Evolutionary conservation across 2,329 filamentous ascomycete species (phyloP), one percentile per base, ranked within the genome.

Genomic region (Diaporthe capsici): DNA sequence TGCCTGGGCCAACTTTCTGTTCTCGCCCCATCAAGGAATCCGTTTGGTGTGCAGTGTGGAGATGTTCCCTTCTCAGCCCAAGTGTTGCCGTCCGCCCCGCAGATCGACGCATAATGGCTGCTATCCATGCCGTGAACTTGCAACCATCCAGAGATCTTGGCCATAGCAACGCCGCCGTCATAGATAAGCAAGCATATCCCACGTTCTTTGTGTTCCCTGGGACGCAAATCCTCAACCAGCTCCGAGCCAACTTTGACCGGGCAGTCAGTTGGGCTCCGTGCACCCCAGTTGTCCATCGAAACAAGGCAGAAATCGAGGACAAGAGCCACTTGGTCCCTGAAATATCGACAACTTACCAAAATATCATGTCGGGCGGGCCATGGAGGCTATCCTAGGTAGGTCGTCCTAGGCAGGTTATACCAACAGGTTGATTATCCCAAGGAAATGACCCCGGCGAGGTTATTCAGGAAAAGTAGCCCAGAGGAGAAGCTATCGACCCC

Each of bases 101-200:
- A 55, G 58, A 65, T 34, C 58, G 39, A 51, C 58, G 17, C 34
- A 53, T n/a, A 13, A 65, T 28, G 37, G 47, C 37, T 44, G n/a
- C 12, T 70, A 49, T 49, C 49, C 71, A 37, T 42, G 34, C 49
- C n/a, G 39, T 44, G 37, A 55, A 37, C 39, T 73, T 65, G 71
- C 71, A 65, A 47, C 47, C 71, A 73, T 73, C 57, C 58, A 34
- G 34, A 57, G 10, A 34, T 65, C 37, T 65, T 53, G 47, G 71
- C 58, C 34, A 8, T n/a, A 44, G 28, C 17, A n/a, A 55, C 7
- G 5, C 58, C 34, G 31, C 42, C 71, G 25, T 63, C 71, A 73
- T 37, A 22, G 15, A 65, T 44, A 53, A 73, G 47, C 61, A 44
- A 15, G 22, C 17, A 31, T 25, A 34, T 47, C 17, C 47, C 58